Percentiles rank a stretch among this genome's conserved stretches.
phyloP scores from a whole-genome alignment of 2,329 filamentous ascomycete species.

The Cercospora canescens region DNA sequence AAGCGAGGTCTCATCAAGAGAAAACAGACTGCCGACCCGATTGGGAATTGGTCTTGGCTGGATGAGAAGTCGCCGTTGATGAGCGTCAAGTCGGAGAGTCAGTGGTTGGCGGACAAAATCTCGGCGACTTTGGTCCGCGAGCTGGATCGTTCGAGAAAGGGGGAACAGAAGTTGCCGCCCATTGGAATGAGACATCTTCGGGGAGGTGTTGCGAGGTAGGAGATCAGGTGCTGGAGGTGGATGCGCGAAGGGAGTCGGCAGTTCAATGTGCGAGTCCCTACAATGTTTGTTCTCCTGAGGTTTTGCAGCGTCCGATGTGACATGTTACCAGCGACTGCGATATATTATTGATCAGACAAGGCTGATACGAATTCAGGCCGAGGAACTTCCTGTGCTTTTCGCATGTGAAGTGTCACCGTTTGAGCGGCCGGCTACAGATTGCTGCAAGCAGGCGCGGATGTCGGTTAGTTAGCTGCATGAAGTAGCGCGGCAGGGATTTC shows the following conservation, averaged over 20 bases:
- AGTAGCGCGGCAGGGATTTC: neutral
- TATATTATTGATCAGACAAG: no score
- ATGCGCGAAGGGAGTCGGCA: no score
- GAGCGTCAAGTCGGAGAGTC: slow-evolving; percentile 65
- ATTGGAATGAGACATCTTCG: slow-evolving; percentile 31
- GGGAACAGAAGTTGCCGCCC: slow-evolving; percentile 31
- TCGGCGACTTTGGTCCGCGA: slow-evolving; percentile 57
- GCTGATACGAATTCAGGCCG: no score
- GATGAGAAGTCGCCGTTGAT: slow-evolving; percentile 69
- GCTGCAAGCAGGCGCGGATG: neutral
- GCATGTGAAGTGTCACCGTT: neutral
- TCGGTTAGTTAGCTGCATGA: neutral
- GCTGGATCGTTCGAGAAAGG: slow-evolving; percentile 38
- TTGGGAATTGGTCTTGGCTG: slow-evolving; percentile 69
- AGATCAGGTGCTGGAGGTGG: neutral
- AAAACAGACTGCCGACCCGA: slow-evolving; percentile 24
- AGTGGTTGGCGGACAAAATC: slow-evolving; percentile 71
- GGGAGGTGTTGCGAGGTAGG: neutral
- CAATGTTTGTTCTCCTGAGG: neutral
- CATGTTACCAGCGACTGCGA: no score
- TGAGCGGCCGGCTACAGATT: neutral
- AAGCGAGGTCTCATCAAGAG: slow-evolving; percentile 19
- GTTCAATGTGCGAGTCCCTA: no score
- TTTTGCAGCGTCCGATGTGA: no score
- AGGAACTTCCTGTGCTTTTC: no score